Evolutionary conservation across 805 yeast species (phyloP).

Genomic region (Kluyveromyces starmeri): DNA sequence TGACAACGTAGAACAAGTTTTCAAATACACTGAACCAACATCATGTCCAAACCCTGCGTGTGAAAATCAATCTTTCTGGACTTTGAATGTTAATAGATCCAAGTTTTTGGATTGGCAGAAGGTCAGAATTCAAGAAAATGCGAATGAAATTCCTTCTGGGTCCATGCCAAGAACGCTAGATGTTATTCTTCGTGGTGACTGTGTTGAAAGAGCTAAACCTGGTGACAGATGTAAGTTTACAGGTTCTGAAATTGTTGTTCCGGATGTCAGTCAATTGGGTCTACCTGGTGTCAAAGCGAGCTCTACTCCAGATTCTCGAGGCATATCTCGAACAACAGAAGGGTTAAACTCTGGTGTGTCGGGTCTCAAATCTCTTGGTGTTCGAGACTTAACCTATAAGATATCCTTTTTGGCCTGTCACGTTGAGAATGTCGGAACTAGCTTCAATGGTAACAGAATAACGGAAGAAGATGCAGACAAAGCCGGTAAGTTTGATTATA

Average conservation of each 20-base stretch:
- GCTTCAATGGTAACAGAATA: conserved; percentile 10
- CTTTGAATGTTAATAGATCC: conserved; percentile 72
- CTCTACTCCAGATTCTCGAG: conserved; percentile 58
- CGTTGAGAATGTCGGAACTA: conserved; percentile 54
- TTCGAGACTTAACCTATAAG: conserved; percentile 84
- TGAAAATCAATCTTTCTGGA: conserved; percentile 79
- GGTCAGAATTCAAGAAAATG: conserved; percentile 88
- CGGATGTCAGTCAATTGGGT: conserved; percentile 89
- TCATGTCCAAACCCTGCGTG: conserved; percentile 84
- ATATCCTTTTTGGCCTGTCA: conserved; percentile 89
- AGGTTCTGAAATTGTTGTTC: conserved; percentile 90
- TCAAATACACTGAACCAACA: conserved; percentile 91
- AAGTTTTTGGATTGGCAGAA: conserved; percentile 95
- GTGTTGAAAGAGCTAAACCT: conserved; percentile 93
- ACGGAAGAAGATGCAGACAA: conserved; percentile 15
- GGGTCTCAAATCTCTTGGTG: conserved; percentile 89
- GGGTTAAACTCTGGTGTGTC: conserved; percentile 76
- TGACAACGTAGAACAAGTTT: conserved; percentile 85
- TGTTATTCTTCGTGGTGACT: conserved; percentile 84
- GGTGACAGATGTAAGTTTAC: conserved; percentile 93
- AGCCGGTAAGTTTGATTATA: conserved; percentile 5
- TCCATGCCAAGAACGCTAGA: conserved; percentile 97
- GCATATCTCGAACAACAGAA: conserved; percentile 37
- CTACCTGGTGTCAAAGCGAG: conserved; percentile 91
- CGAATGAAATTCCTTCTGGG: conserved; percentile 96